These are phyloP conservation scores for Babjeviella inositovora DNA, from an alignment of 805 yeast genomes.

Conservation along the genomic window DNA sequence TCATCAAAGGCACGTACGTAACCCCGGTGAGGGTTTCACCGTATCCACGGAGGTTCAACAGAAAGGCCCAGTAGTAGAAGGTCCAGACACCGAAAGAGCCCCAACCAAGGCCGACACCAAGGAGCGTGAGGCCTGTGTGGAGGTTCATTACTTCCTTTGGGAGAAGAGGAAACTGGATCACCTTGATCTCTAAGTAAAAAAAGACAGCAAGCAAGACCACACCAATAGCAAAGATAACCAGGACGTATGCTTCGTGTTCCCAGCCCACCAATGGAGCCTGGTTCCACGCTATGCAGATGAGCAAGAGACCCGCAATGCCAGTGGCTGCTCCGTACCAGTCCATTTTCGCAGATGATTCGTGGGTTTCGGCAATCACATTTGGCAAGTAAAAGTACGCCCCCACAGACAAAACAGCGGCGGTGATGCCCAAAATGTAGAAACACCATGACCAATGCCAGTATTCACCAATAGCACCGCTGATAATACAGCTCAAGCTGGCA, in stretches of 20 bases:
- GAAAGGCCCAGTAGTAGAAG: slow-evolving; percentile 37
- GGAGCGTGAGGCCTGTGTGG: slow-evolving; percentile 29
- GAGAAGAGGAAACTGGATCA: slow-evolving; percentile 30
- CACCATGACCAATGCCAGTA: slow-evolving; percentile 55
- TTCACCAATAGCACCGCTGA: slow-evolving; percentile 28
- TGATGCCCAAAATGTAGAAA: slow-evolving; percentile 29
- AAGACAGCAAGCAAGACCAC: slow-evolving; percentile 23
- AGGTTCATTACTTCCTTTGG: slow-evolving; percentile 30
- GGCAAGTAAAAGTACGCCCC: slow-evolving; percentile 22
- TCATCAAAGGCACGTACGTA: slow-evolving; percentile 23
- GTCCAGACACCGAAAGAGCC: slow-evolving; percentile 64
- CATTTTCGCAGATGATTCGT: slow-evolving; percentile 8
- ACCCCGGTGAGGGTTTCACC: slow-evolving; percentile 28
- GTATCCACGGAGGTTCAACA: too few relatives aligned
- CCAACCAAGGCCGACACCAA: slow-evolving; percentile 51
- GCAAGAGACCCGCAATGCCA: slow-evolving; percentile 43
- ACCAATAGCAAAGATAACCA: slow-evolving; percentile 38
- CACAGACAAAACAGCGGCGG: slow-evolving; percentile 12
- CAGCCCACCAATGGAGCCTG: slow-evolving; percentile 68
- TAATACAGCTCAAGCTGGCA: slow-evolving; percentile 33
- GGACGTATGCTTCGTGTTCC: slow-evolving; percentile 39
- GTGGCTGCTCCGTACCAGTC: slow-evolving; percentile 36
- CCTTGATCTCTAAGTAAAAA: slow-evolving; percentile 24
- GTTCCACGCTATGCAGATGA: slow-evolving; percentile 57
- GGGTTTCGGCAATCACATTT: too few relatives aligned